phyloP scores from a whole-genome alignment of 441 rosid species.

The Macaranga tanarius region DNA sequence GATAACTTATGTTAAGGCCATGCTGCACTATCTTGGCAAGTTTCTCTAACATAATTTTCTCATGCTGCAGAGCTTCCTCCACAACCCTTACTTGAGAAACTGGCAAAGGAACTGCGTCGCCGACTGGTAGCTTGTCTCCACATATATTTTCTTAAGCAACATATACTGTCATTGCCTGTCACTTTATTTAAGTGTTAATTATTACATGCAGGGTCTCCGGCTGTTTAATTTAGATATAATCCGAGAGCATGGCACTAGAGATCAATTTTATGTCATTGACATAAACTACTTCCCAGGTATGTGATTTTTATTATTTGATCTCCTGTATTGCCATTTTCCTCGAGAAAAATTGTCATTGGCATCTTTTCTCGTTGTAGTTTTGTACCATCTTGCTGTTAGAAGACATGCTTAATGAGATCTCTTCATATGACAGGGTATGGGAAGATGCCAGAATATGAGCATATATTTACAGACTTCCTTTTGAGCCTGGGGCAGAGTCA shows the following conservation, averaged over 20 bases:
- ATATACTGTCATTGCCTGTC: conserved; percentile 14
- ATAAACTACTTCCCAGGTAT: conserved; percentile 80
- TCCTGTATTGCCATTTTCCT: not conserved
- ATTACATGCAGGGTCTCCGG: conserved; percentile 45
- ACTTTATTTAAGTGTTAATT: conserved; percentile 29
- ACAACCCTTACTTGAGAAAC: conserved; percentile 70
- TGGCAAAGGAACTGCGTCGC: conserved; percentile 70
- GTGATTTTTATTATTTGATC: conserved; percentile 14
- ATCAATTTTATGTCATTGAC: conserved; percentile 59
- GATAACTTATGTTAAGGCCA: conserved; percentile 5
- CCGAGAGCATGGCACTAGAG: conserved; percentile 50
- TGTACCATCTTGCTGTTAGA: not conserved
- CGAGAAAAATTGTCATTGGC: not conserved
- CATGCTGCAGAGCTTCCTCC: conserved; percentile 80
- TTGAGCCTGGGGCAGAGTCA: conserved; percentile 49
- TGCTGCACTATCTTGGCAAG: not conserved
- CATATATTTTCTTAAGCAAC: conserved; percentile 10
- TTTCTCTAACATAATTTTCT: conserved; percentile 17
- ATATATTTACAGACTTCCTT: conserved; percentile 63
- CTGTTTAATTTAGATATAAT: conserved; percentile 71
- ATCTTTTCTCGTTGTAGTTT: not conserved
- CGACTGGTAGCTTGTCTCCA: conserved; percentile 44
- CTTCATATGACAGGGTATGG: conserved; percentile 56
- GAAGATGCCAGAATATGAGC: conserved; percentile 68
- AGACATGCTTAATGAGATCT: not conserved